Evolutionary conservation across 2,329 filamentous ascomycete species (phyloP).

Genomic region (Epichloe typhina): DNA sequence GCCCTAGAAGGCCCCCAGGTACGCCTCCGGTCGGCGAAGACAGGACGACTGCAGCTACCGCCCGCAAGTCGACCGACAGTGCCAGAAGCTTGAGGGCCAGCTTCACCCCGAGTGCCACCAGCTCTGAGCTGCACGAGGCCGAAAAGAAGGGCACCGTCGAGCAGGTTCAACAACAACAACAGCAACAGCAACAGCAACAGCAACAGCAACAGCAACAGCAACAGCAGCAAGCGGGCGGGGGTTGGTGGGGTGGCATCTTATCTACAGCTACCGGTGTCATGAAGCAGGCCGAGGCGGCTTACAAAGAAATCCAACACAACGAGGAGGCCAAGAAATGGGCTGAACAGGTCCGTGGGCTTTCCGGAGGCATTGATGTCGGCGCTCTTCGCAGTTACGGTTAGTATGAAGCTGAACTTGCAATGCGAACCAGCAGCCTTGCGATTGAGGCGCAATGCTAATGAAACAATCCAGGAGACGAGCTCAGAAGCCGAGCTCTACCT

Average conservation of each 20-base stretch:
- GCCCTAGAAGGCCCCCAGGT: conserved; percentile 31
- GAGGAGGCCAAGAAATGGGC: conserved; percentile 96
- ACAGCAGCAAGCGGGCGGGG: conserved; percentile 42
- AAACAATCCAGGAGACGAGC: conserved; percentile 57
- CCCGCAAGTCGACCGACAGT: conserved; percentile 68
- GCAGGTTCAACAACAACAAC: conserved; percentile 22
- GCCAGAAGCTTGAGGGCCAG: conserved; percentile 56
- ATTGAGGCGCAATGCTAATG: neutral
- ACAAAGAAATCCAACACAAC: conserved; percentile 90
- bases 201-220: neutral
- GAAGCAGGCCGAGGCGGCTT: conserved; percentile 84
- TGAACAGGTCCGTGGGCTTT: conserved; percentile 67
- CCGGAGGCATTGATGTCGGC: conserved; percentile 50
- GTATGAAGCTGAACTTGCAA: conserved; percentile 1
- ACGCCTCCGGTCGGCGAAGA: conserved; percentile 51
- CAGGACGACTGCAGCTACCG: conserved; percentile 26
- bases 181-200: neutral
- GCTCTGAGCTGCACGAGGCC: conserved; percentile 44
- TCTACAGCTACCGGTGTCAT: conserved; percentile 74
- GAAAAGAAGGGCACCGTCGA: conserved; percentile 38
- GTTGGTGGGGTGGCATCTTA: conserved; percentile 85
- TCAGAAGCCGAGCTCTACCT: conserved; percentile 74
- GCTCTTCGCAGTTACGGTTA: conserved; percentile 43
- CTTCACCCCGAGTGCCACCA: conserved; percentile 55
- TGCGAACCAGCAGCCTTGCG: neutral